Conservation (phyloP, 2,329 filamentous ascomycete species). For the Rhynchosporium agropyri region DNA sequence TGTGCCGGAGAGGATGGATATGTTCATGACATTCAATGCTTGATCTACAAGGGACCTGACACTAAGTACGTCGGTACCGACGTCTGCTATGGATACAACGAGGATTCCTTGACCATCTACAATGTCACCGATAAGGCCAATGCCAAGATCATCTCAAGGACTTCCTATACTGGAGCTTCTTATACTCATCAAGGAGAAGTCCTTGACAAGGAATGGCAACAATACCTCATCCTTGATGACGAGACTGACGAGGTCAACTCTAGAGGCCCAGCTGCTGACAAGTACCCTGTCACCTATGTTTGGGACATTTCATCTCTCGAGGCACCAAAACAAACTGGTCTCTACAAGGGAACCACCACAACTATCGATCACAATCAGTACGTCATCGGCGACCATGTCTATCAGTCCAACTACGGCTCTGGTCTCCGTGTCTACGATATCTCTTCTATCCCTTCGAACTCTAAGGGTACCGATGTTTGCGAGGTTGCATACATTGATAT, state of each 20-base stretch:
- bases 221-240: constrained; percentile 26
- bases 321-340: constrained; percentile 47
- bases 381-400: constrained; percentile 46
- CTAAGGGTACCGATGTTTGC: constrained; percentile 44
- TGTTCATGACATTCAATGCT: constrained; percentile 49
- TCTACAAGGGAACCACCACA: constrained; percentile 45
- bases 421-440: constrained; percentile 46
- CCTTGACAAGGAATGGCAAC: constrained; percentile 24
- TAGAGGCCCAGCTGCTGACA: constrained; percentile 47
- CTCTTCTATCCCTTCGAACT: constrained; percentile 44
- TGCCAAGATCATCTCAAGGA: constrained; percentile 49
- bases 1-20: constrained; percentile 50
- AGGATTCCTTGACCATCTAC: constrained; percentile 47
- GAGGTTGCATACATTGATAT: constrained; percentile 45
- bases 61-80: constrained; percentile 27
- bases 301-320: constrained; percentile 49
- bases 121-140: constrained; percentile 46
- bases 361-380: constrained; percentile 52
- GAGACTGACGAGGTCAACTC: constrained; percentile 48
- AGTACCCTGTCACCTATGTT: constrained; percentile 54
- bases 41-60: constrained; percentile 32
- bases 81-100: constrained; percentile 30
- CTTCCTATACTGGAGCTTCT: constrained; percentile 52
- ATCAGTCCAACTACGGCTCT: constrained; percentile 54
- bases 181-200: constrained; percentile 55